phyloP scores from a whole-genome alignment of 2,329 filamentous ascomycete species.

The Alternaria consortialis region DNA sequence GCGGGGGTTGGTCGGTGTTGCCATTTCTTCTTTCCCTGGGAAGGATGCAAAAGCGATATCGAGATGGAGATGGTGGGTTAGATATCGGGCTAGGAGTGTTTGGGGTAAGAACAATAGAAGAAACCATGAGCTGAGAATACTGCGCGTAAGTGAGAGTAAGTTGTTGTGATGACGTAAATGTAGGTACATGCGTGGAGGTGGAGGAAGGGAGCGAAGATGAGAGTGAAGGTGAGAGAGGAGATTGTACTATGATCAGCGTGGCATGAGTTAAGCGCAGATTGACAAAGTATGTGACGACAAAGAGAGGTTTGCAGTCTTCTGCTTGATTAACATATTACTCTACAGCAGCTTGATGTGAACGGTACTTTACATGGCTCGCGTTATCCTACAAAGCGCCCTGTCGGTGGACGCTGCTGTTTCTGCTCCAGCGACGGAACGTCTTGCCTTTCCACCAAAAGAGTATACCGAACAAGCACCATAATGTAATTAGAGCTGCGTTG shows the following conservation, averaged over 20 bases:
- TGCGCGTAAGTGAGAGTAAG: neutral
- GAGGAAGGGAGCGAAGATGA: neutral
- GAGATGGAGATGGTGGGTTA: neutral
- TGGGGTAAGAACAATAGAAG: neutral
- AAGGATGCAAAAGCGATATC: neutral
- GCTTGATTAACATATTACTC: neutral
- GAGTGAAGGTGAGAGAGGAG: neutral
- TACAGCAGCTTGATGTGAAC: too few relatives aligned
- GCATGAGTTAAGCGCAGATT: neutral
- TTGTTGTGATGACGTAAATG: neutral
- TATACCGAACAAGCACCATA: constrained; percentile 65
- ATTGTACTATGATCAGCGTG: neutral
- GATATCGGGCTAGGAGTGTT: neutral
- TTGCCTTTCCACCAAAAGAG: constrained; percentile 68
- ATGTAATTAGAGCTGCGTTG: constrained; percentile 62
- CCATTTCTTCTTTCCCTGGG: neutral
- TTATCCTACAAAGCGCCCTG: constrained; percentile 6
- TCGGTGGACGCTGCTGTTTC: constrained; percentile 63
- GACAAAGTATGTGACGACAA: neutral
- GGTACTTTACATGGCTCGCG: neutral
- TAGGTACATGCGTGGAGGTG: too few relatives aligned
- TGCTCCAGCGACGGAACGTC: constrained; percentile 65
- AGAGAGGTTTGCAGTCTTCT: neutral
- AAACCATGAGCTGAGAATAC: neutral
- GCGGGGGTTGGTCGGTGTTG: neutral